Base-by-base conservation (phyloP, 768 basidiomycete species). In the Ephemerocybe angulata region DNA sequence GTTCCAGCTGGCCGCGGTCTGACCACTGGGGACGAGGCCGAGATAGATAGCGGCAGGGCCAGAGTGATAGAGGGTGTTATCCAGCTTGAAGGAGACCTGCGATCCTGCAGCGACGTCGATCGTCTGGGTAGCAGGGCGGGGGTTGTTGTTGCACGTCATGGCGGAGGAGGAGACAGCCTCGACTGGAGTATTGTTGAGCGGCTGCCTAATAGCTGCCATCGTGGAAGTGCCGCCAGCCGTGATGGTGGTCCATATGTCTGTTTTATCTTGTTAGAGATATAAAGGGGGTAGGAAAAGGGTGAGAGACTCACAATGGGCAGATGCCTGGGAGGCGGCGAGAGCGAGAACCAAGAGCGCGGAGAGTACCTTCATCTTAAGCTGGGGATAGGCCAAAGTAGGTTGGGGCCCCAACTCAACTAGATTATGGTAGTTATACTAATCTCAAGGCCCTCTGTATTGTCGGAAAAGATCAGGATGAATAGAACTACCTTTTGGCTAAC, bases 71-170 rank as follows among this genome's bases (percentile, higher is more conserved):
- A 65, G 11, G 1, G 61, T 61, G 41, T 62, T 66, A 55, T 62
- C 65, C 12, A 74, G 62, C 35, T 65, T 65, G 65, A 78, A 77
- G n/a, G 74, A 72, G 33, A 77, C 63, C 17, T 68, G 65, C 55
- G 65, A 67, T 24, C 76, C 76, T 7, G 76, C 67, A 19, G 71
- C 56, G 33, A 78, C 76, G 24, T 56, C 55, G 24, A 75, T 70
- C 7, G 73, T 76, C 46, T 69, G 62, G 3, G 69, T 63, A 0
- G 76, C 76, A 15, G 66, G 48, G 17, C 47, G 35, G 1, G 72
- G 70, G 57, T 62, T 66, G 50, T 65, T 66, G 60, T 76, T 76
- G 64, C 76, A 76, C n/a, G 62, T 60, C 46, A 72, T 63, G 22
- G 68, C 63, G 33, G 49, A 47, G 13, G 68, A 69, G 4, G 69